Percentiles rank a stretch among this genome's conserved stretches.
phyloP scores from a whole-genome alignment of 495 filamentous ascomycete genomes.

The Aspergillus taichungensis region DNA sequence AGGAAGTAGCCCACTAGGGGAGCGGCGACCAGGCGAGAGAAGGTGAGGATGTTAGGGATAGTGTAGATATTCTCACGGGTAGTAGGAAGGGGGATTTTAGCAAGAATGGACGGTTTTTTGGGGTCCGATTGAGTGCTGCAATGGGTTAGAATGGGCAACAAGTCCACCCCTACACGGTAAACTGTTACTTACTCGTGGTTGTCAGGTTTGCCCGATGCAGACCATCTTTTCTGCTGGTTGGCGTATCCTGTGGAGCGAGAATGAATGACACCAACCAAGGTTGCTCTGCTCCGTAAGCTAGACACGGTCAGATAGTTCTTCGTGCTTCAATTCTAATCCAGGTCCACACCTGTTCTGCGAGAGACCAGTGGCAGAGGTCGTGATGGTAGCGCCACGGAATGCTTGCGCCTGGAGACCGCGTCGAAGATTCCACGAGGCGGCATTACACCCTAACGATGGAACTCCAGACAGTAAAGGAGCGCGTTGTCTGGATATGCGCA shows the following conservation, averaged over 20 bases:
- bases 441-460: too few species aligned
- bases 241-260: neutral
- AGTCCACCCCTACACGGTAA: too few species aligned
- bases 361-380: too few species aligned
- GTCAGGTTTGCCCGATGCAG: slow-evolving; percentile 15
- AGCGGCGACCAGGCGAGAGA: slow-evolving; percentile 74
- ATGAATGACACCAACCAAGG: too few species aligned
- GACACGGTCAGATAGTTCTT: too few species aligned
- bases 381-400: too few species aligned
- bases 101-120: slow-evolving; percentile 33
- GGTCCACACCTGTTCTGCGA: neutral
- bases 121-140: slow-evolving; percentile 7
- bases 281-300: too few species aligned
- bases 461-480: too few species aligned
- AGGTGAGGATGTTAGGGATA: slow-evolving; percentile 83
- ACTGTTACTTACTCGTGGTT: too few species aligned
- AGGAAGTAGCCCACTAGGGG: slow-evolving; percentile 86
- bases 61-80: slow-evolving; percentile 91
- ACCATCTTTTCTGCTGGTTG: slow-evolving; percentile 16
- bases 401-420: too few species aligned
- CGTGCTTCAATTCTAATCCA: neutral
- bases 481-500: too few species aligned
- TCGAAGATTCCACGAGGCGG: too few species aligned
- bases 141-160: neutral
- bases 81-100: slow-evolving; percentile 37